phyloP scores from a whole-genome alignment of 257 asterid genomes.

The Mitragyna speciosa region DNA sequence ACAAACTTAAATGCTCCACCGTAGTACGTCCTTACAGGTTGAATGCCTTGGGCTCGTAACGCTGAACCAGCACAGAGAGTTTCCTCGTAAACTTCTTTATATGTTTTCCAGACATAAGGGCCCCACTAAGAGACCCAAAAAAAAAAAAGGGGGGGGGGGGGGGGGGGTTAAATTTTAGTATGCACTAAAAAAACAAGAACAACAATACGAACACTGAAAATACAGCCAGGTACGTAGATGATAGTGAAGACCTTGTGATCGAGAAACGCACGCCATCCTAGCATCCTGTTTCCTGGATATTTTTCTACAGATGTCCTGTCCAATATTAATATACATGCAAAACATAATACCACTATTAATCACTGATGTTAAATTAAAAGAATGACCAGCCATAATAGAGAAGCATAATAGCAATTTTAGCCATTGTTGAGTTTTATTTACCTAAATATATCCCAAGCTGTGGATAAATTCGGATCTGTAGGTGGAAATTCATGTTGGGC shows the following conservation, averaged over 20 bases:
- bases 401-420: background rate
- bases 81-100: constrained; percentile 70
- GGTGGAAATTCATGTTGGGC: constrained; percentile 64
- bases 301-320: constrained; percentile 66
- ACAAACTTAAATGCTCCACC: background rate
- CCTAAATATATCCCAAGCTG: constrained; percentile 86
- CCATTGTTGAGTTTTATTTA: constrained; percentile 10
- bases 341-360: background rate
- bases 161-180: background rate
- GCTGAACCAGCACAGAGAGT: constrained; percentile 72
- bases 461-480: constrained; percentile 50
- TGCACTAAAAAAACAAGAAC: background rate
- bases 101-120: constrained; percentile 80
- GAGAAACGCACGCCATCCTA: constrained; percentile 75
- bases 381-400: background rate
- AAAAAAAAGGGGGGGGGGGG: too few species aligned
- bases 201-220: background rate
- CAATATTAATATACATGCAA: background rate
- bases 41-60: constrained; percentile 59
- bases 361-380: background rate
- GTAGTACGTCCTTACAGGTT: constrained; percentile 59
- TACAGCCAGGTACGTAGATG: background rate
- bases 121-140: constrained; percentile 61
- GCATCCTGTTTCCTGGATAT: constrained; percentile 74
- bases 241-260: constrained; percentile 45